A percentile compares a stretch with the other conserved stretches of the same genome.
Evolutionary conservation across 345 rosid genomes (phyloP).

Genomic region (Salix suchowensis): DNA sequence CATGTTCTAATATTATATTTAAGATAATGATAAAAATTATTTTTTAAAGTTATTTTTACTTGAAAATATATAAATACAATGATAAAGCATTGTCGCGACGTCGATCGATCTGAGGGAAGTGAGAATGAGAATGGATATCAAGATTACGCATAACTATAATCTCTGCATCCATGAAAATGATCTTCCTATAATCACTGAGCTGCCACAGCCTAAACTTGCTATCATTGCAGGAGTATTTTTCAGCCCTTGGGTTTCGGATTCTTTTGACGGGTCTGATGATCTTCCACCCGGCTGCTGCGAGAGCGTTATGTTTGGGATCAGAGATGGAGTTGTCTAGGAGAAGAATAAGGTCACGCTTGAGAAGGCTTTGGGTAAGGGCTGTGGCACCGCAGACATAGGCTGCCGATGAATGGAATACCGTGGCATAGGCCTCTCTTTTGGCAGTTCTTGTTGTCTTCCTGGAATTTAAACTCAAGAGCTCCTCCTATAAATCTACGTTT

Average conservation of each 20-base stretch:
- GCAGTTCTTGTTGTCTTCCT: conserved; percentile 30
- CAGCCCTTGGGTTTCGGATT: conserved; percentile 79
- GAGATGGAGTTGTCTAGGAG: conserved; percentile 79
- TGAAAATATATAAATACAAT: too few species aligned
- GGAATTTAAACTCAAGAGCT: neutral
- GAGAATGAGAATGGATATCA: conserved; percentile 55
- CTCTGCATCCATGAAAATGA: conserved; percentile 86
- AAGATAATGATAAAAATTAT: too few species aligned
- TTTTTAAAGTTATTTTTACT: too few species aligned
- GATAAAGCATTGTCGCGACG: conserved; percentile 14
- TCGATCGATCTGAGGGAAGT: conserved; percentile 55
- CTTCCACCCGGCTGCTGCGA: conserved; percentile 74
- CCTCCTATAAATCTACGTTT: too few species aligned
- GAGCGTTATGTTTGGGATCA: conserved; percentile 49
- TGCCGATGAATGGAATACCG: conserved; percentile 86
- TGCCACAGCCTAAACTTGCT: conserved; percentile 92
- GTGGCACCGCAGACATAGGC: conserved; percentile 91
- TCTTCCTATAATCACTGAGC: conserved; percentile 75
- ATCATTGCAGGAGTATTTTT: conserved; percentile 65
- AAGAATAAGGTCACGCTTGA: conserved; percentile 76
- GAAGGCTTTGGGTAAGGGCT: conserved; percentile 25
- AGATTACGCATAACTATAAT: conserved; percentile 71
- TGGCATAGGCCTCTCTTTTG: conserved; percentile 79
- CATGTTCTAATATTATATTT: too few species aligned
- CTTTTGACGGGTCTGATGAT: conserved; percentile 49